Base-by-base conservation (phyloP, 257 asterid species). In the Scutellaria galericulata region DNA sequence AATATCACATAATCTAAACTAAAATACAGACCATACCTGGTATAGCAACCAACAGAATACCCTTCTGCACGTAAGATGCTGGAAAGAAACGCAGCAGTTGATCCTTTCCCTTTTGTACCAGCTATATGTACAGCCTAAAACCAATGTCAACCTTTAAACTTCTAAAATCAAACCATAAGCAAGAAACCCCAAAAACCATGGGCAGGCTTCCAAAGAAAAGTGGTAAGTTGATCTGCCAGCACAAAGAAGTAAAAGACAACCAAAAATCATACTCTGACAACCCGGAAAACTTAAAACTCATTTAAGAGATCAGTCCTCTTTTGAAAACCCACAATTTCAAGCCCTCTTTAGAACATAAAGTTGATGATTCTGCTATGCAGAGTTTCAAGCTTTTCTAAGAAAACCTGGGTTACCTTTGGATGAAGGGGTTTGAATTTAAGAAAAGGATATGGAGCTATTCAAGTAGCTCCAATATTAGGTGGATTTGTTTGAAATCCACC, bases 41-140 rank as follows among this genome's bases (percentile, higher is more conserved):
- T 73, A 73, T 94, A 94, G 83, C 98, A 88, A 73, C 97, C 98
- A 72, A 94, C 97, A 62, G 93, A 86, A 78, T 94, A 94, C 45
- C 98, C 98, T 80, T 87, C 88, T 42, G 96, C 96, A 56, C 96
- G 84, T 77, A 94, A 78, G 74, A 94, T 91, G 79, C 88, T 79
- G 47, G 99, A 89, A 61, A 94, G 83, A 77, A 86, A 94, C 15
- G 95, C 87, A 77, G 97, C 96, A 60, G 99, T 89, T 9, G 99
- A 94, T 71, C 98, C 99, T 84, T 94, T 94, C 51, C 99, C 99
- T 83, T 94, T 94, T 44, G 99, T 94, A 59, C 98, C 98, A 79
- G 97, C 96, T 41, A 94, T 85, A 75, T 94, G 99, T 40, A 94
- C 71, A 71, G 97, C 83, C 97, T 91, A 74, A 41, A 63, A 76